Percentiles rank a stretch among this genome's conserved stretches.
Conservation (phyloP, 306 rosid genomes). For the Cicer judaicum region DNA sequence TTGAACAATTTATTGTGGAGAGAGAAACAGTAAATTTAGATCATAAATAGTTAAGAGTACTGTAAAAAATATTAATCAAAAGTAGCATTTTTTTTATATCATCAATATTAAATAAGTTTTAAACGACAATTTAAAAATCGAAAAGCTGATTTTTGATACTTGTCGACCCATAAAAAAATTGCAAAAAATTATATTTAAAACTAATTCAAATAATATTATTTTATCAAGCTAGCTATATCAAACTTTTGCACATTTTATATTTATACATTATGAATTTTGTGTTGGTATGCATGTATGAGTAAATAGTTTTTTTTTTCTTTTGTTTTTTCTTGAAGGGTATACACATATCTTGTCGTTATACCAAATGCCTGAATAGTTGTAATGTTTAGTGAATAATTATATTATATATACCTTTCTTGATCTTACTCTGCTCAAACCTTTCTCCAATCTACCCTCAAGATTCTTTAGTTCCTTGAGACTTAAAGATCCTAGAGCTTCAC, state of each 20-base stretch:
- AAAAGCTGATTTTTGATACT: no score
- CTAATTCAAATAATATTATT: neutral
- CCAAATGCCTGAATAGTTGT: neutral
- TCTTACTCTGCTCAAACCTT: conserved; percentile 87
- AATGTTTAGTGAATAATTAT: neutral
- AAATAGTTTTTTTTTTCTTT: no score
- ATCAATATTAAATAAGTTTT: no score
- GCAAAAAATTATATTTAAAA: neutral
- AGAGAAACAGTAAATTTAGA: no score
- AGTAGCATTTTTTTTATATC: no score
- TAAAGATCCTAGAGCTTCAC: conserved; percentile 81
- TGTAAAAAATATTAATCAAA: no score
- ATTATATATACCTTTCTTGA: conserved; percentile 71
- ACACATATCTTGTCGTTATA: neutral
- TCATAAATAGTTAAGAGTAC: no score
- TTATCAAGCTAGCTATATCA: neutral
- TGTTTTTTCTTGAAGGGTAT: neutral
- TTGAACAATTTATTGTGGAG: no score
- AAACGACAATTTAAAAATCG: no score
- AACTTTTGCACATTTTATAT: neutral
- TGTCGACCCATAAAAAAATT: neutral
- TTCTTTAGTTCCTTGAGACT: conserved; percentile 81
- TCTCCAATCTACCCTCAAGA: conserved; percentile 91
- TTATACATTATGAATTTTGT: no score
- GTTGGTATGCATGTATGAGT: neutral